A percentile compares a stretch with the other conserved stretches of the same genome.
These are phyloP conservation scores for Pseudozyma pruni DNA, from an alignment of 1,284 basidiomycete genomes.

Conservation along the genomic window DNA sequence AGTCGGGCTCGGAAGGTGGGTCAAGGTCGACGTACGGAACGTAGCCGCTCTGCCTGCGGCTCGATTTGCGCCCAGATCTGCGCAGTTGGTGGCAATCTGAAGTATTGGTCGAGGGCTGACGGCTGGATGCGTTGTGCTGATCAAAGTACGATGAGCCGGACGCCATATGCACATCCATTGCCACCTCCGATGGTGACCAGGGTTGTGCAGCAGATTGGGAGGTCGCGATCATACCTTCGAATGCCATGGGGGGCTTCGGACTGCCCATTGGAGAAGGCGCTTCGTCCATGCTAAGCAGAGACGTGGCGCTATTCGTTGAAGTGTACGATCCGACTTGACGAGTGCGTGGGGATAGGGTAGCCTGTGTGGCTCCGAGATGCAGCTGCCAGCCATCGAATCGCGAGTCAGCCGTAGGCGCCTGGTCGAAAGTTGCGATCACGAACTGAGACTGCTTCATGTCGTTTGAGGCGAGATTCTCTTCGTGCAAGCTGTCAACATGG, in stretches of 20 bases:
- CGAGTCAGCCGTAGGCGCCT: not conserved
- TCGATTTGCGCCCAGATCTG: slow-evolving; percentile 39
- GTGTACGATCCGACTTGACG: not conserved
- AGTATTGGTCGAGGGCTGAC: not conserved
- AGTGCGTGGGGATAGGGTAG: not conserved
- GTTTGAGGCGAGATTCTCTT: slow-evolving; percentile 10
- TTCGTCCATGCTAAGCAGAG: slow-evolving; percentile 26
- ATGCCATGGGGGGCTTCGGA: slow-evolving; percentile 32
- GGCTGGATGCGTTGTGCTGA: too few relatives aligned
- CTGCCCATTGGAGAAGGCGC: slow-evolving; percentile 44
- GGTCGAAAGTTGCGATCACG: not conserved
- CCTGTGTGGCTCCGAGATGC: slow-evolving; percentile 4
- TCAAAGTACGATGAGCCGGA: too few relatives aligned
- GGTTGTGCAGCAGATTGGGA: slow-evolving; percentile 2
- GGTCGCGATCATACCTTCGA: slow-evolving; percentile 33
- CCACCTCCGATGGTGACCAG: slow-evolving; percentile 5
- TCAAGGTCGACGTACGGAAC: slow-evolving; percentile 9
- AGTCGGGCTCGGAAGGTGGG: not conserved
- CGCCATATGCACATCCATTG: too few relatives aligned
- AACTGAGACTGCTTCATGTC: not conserved
- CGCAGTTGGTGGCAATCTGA: slow-evolving; percentile 6
- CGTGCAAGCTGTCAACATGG: slow-evolving; percentile 28
- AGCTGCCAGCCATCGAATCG: slow-evolving; percentile 11
- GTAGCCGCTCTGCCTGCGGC: slow-evolving; percentile 44
- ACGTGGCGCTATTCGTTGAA: not conserved